Conservation (phyloP, 2,329 filamentous ascomycete genomes). For the Fusarium caatingaense region DNA sequence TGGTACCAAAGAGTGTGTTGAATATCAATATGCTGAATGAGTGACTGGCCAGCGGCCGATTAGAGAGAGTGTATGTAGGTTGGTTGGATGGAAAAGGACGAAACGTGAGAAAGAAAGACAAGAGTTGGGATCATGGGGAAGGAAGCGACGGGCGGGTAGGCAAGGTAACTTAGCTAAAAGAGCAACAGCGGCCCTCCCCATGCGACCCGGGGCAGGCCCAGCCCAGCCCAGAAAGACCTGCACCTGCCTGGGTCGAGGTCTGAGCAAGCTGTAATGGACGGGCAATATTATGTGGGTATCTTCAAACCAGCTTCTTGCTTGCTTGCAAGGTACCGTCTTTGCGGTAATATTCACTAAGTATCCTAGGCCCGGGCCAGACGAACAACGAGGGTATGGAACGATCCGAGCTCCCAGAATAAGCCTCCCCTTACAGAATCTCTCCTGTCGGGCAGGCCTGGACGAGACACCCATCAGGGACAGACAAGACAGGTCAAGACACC, state of each 20-base stretch:
- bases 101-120: constrained; percentile 41
- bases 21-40: constrained; percentile 42
- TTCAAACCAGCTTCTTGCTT: constrained; percentile 16
- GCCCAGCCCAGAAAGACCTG: constrained; percentile 16
- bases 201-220: constrained; percentile 41
- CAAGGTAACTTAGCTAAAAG: constrained; percentile 41
- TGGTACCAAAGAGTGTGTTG: constrained; percentile 39
- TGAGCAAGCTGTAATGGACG: constrained; percentile 14
- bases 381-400: constrained; percentile 34
- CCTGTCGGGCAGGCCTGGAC: neutral
- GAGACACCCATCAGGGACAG: neutral
- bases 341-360: constrained; percentile 20
- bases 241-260: constrained; percentile 5
- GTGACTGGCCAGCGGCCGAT: constrained; percentile 46
- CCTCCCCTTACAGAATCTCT: constrained; percentile 38
- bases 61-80: constrained; percentile 45
- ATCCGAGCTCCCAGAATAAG: constrained; percentile 28
- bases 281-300: constrained; percentile 25
- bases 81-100: constrained; percentile 36
- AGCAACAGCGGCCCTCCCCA: constrained; percentile 40
- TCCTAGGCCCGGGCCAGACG: constrained; percentile 17
- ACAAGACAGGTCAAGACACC: neutral
- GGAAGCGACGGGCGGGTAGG: constrained; percentile 44
- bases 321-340: constrained; percentile 4
- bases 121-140: constrained; percentile 42